These are phyloP conservation scores for Melastoma malabathricum DNA, from an alignment of 345 rosid genomes.

Conservation along the genomic window DNA sequence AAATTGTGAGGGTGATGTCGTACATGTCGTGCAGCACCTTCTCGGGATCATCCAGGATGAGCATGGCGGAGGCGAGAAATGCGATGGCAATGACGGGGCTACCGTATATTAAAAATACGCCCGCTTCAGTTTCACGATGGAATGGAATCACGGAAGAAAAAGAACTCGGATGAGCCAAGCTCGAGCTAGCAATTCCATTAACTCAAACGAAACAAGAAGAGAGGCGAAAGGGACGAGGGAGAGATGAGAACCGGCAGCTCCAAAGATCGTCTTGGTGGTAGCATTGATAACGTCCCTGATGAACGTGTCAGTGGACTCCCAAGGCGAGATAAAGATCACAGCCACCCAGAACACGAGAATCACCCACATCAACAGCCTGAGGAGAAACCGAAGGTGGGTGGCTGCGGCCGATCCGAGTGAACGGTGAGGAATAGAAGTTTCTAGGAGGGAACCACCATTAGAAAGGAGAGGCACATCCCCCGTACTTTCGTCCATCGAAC, in stretches of 20 bases:
- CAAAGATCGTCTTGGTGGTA: constrained; percentile 29
- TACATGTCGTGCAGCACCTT: constrained; percentile 18
- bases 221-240: neutral
- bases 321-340: constrained; percentile 47
- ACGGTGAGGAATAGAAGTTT: too few relatives aligned
- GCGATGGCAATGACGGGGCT: constrained; percentile 52
- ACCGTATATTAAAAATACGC: constrained; percentile 45
- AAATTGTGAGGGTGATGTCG: too few relatives aligned
- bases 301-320: constrained; percentile 22
- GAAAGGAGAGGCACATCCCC: too few relatives aligned
- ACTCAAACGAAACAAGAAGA: neutral
- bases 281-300: too few relatives aligned
- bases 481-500: too few relatives aligned
- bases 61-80: constrained; percentile 34
- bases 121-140: constrained; percentile 30
- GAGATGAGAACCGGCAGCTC: constrained; percentile 34
- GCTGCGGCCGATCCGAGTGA: too few relatives aligned
- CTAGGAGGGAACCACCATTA: too few relatives aligned
- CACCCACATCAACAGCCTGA: constrained; percentile 39
- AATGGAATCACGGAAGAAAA: neutral
- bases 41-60: constrained; percentile 35
- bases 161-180: constrained; percentile 3
- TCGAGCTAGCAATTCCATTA: neutral
- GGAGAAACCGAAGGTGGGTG: neutral
- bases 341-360: constrained; percentile 44